Conservation (phyloP, 2,329 filamentous ascomycete species). For the Coniella lustricola region DNA sequence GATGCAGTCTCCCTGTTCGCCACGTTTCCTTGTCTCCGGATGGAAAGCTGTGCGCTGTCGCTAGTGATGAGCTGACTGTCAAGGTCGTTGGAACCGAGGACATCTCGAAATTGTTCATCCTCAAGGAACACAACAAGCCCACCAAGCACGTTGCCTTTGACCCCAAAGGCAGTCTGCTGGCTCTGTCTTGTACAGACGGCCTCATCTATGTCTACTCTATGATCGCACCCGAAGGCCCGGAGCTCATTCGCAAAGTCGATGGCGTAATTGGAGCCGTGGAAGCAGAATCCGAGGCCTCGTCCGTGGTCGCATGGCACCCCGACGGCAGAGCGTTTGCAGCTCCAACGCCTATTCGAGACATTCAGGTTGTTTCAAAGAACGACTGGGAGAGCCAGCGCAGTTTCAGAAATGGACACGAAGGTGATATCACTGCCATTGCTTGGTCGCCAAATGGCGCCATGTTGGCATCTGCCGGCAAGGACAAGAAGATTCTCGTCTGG, state of each 20-base stretch:
- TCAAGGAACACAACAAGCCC: constrained; percentile 79
- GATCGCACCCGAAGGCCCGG: constrained; percentile 62
- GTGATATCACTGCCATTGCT: constrained; percentile 76
- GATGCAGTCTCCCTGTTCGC: constrained; percentile 78
- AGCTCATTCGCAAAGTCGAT: constrained; percentile 72
- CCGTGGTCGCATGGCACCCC: constrained; percentile 81
- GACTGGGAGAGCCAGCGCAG: constrained; percentile 83
- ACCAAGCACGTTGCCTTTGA: constrained; percentile 91
- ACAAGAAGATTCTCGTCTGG: constrained; percentile 73
- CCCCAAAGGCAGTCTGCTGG: constrained; percentile 64
- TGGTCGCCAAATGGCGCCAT: constrained; percentile 96
- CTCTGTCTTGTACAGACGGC: constrained; percentile 83
- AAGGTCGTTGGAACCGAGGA: constrained; percentile 81
- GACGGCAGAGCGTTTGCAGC: constrained; percentile 87
- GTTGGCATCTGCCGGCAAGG: constrained; percentile 63
- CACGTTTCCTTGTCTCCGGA: constrained; percentile 80
- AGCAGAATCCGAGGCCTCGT: constrained; percentile 67
- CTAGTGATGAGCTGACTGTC: constrained; percentile 91
- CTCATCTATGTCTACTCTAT: constrained; percentile 85
- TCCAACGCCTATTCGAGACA: constrained; percentile 72
- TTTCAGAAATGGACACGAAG: constrained; percentile 73
- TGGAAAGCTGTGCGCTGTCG: constrained; percentile 81
- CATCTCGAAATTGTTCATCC: constrained; percentile 65
- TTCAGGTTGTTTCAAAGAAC: constrained; percentile 78
- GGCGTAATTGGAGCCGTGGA: constrained; percentile 77